phyloP scores from a whole-genome alignment of 108 stramenopile genomes.

The Fragilariopsis cylindrus region DNA sequence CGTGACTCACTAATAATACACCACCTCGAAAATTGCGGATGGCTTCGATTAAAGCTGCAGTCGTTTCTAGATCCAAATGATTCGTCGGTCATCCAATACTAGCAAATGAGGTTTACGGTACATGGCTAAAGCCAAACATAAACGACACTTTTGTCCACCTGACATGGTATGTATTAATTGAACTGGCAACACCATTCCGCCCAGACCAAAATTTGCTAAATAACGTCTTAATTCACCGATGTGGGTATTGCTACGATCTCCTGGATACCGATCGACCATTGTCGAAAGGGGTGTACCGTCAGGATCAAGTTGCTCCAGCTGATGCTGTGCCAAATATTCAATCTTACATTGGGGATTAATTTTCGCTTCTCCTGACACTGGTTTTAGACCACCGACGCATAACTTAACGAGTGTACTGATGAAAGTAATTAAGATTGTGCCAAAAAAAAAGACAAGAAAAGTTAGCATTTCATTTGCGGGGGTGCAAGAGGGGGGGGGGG shows the following conservation, averaged over 20 bases:
- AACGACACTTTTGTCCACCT: conserved; percentile 89
- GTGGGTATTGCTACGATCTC: conserved; percentile 63
- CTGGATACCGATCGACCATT: conserved; percentile 83
- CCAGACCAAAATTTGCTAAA: conserved; percentile 89
- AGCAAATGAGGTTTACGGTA: conserved; percentile 79
- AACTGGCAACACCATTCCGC: conserved; percentile 80
- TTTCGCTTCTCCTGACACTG: conserved; percentile 67
- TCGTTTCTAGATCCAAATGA: conserved; percentile 92
- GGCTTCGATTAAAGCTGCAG: conserved; percentile 84
- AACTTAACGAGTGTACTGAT: conserved; percentile 32
- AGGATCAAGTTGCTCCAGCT: conserved; percentile 90
- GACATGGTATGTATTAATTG: conserved; percentile 74
- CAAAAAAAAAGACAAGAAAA: conserved; percentile 26
- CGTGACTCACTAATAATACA: conserved; percentile 90
- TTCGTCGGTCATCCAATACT: conserved; percentile 63
- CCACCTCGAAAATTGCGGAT: conserved; percentile 77
- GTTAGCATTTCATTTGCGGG: no score
- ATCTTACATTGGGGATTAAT: conserved; percentile 80
- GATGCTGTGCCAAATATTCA: conserved; percentile 93
- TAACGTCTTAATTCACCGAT: conserved; percentile 76
- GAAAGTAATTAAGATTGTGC: conserved; percentile 84
- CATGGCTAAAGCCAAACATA: conserved; percentile 82
- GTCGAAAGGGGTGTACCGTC: conserved; percentile 71
- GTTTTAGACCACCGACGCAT: conserved; percentile 70
- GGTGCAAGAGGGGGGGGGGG: no score